Percentiles rank a stretch among this genome's conserved stretches.
These are phyloP conservation scores for Xylariaceae sp. DNA, from an alignment of 2,329 filamentous ascomycete species.

Conservation along the genomic window DNA sequence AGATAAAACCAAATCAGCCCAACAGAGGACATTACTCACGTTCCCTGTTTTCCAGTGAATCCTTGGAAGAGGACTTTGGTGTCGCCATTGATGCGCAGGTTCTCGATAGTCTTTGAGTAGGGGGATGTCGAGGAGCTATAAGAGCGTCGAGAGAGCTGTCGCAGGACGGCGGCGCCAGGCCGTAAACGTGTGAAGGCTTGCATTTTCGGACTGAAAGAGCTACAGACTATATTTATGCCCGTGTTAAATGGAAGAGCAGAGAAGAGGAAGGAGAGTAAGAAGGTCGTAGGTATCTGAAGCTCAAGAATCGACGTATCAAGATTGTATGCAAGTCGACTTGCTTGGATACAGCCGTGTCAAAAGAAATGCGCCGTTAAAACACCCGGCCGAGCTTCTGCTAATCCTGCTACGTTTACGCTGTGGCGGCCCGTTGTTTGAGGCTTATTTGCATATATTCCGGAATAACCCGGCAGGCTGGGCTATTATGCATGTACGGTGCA, in stretches of 20 bases:
- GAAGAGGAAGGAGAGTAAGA: background rate
- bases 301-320: constrained; percentile 5
- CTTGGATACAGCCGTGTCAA: background rate
- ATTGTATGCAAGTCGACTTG: too few species aligned
- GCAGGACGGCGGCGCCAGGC: constrained; percentile 65
- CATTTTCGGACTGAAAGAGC: constrained; percentile 46
- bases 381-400: background rate
- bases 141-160: constrained; percentile 60
- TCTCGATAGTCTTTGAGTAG: constrained; percentile 71
- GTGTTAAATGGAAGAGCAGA: too few species aligned
- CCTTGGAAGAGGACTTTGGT: constrained; percentile 97
- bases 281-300: background rate
- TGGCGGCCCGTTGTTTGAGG: background rate
- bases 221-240: background rate
- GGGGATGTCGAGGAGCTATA: constrained; percentile 70
- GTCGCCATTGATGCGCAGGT: constrained; percentile 87
- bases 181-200: constrained; percentile 73
- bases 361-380: constrained; percentile 1
- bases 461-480: background rate
- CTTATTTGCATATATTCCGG: background rate
- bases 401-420: background rate
- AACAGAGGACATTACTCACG: constrained; percentile 50
- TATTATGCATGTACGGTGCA: background rate
- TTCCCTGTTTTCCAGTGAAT: constrained; percentile 96
- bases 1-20: background rate